Percentiles rank a stretch among this genome's conserved stretches.
Conservation (phyloP, 495 filamentous ascomycete species). For the Penicillium coprophilum region DNA sequence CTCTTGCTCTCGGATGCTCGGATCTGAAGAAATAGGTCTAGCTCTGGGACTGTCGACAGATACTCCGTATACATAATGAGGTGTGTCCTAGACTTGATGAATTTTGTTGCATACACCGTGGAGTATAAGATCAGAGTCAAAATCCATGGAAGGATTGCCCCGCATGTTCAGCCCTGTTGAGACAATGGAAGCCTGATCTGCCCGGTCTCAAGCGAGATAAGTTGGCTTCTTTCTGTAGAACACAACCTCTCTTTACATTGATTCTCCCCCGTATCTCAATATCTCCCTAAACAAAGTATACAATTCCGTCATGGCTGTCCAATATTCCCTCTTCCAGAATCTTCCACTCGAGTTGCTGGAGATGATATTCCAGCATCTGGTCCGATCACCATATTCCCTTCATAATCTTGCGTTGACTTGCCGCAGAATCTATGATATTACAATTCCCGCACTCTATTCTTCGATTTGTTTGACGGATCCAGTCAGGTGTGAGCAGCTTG, state of each 20-base stretch:
- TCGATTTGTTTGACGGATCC: not conserved
- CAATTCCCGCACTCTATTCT: not conserved
- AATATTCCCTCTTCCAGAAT: too few species aligned
- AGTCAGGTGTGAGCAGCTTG: not conserved
- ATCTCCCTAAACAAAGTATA: too few species aligned
- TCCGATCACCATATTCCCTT: not conserved
- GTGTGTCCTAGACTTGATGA: too few species aligned
- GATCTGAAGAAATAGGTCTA: constrained; percentile 1
- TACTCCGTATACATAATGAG: not conserved
- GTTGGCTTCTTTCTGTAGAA: too few species aligned
- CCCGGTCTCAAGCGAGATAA: too few species aligned
- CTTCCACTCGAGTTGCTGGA: not conserved
- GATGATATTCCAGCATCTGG: not conserved
- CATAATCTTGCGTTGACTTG: not conserved
- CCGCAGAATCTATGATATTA: not conserved
- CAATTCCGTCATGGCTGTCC: too few species aligned
- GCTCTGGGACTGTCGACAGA: not conserved
- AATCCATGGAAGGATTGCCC: too few species aligned
- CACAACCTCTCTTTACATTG: too few species aligned
- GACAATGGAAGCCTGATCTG: too few species aligned
- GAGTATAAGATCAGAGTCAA: not conserved
- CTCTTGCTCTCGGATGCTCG: constrained; percentile 8
- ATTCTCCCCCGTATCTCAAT: too few species aligned
- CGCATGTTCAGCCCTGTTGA: too few species aligned
- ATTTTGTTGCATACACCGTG: not conserved